These are phyloP conservation scores for Diospyros lotus DNA, from an alignment of 148 eudicot genomes.

Conservation along the genomic window DNA sequence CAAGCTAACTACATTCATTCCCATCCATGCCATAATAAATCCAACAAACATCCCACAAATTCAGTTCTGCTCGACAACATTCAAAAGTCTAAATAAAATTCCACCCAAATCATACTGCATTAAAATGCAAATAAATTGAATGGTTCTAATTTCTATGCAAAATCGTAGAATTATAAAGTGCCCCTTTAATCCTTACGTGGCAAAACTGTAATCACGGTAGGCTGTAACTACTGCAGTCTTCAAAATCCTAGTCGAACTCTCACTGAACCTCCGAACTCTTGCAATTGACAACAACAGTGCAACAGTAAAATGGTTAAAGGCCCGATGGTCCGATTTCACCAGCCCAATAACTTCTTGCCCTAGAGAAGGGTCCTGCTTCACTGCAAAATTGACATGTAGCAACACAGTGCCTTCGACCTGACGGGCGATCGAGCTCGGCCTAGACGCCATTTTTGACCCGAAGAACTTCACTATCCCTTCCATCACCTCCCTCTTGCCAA, in stretches of 20 bases:
- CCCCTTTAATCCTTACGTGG: constrained; percentile 28
- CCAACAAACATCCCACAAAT: not conserved
- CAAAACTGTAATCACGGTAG: constrained; percentile 43
- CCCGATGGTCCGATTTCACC: constrained; percentile 36
- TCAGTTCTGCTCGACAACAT: not conserved
- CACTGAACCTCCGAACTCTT: constrained; percentile 43
- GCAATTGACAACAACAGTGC: constrained; percentile 51
- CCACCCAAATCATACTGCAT: not conserved
- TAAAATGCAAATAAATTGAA: not conserved
- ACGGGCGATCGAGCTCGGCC: constrained; percentile 26
- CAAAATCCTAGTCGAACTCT: constrained; percentile 35
- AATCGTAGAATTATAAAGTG: not conserved
- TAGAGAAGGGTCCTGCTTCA: constrained; percentile 57
- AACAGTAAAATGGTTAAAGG: constrained; percentile 47
- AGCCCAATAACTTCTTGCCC: constrained; percentile 52
- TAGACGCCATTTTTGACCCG: constrained; percentile 26
- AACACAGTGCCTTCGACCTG: constrained; percentile 66
- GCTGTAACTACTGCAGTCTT: constrained; percentile 36
- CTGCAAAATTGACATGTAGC: constrained; percentile 62
- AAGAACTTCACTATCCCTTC: constrained; percentile 53
- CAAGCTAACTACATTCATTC: too few relatives aligned
- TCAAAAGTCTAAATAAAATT: too few relatives aligned
- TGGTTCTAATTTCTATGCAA: not conserved
- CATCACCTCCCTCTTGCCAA: constrained; percentile 47
- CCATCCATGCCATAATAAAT: not conserved